Evolutionary conservation across 306 rosid genomes (phyloP).

Genomic region (Medicago truncatula): MtrunA17r5.0-ANR NC_053048.1:53663001-53663500

Average conservation of each 20-base stretch:
- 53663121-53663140: slow-evolving; percentile 47
- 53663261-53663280: no score
- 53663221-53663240: slow-evolving; percentile 39
- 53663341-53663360: no score
- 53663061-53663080: slow-evolving; percentile 43
- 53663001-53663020: slow-evolving; percentile 10
- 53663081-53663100: slow-evolving; percentile 53
- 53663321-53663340: no score
- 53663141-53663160: slow-evolving; percentile 42
- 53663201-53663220: slow-evolving; percentile 44
- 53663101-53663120: slow-evolving; percentile 56
- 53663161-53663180: slow-evolving; percentile 34
- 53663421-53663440: no score
- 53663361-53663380: no score
- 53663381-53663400: no score
- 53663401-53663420: no score
- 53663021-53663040: slow-evolving; percentile 3
- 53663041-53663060: neutral
- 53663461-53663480: no score
- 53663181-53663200: slow-evolving; percentile 22
- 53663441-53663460: no score
- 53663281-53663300: no score
- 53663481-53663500: no score
- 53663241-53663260: slow-evolving; percentile 42
- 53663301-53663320: no score